phyloP scores from a whole-genome alignment of 1,284 basidiomycete species.

The Cutaneotrichosporon sp. region DNA sequence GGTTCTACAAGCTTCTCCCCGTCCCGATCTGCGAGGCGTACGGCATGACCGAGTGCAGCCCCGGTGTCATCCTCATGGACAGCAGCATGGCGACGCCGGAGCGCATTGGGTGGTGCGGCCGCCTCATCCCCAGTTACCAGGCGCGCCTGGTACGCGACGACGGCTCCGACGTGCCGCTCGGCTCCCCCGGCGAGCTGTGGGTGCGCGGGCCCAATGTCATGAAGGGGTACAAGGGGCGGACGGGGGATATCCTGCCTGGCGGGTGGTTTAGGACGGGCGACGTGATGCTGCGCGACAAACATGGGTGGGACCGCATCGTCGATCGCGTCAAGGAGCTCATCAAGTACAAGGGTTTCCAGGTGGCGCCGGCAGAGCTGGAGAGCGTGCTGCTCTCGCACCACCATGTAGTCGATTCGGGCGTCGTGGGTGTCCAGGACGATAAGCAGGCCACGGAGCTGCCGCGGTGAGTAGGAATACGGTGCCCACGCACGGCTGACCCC shows the following conservation, averaged over 20 bases:
- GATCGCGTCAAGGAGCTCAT: slow-evolving; percentile 72
- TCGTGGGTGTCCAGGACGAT: slow-evolving; percentile 66
- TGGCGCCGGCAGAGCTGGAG: slow-evolving; percentile 83
- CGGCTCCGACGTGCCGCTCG: slow-evolving; percentile 55
- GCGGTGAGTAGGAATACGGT: slow-evolving; percentile 45
- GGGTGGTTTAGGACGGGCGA: slow-evolving; percentile 84
- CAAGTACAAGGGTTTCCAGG: slow-evolving; percentile 67
- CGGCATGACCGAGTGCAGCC: slow-evolving; percentile 56
- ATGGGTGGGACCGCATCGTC: slow-evolving; percentile 59
- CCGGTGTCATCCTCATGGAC: slow-evolving; percentile 37
- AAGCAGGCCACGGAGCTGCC: slow-evolving; percentile 61
- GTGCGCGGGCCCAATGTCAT: slow-evolving; percentile 67
- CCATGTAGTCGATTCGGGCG: slow-evolving; percentile 67
- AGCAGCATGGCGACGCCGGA: slow-evolving; percentile 8
- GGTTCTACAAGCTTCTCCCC: slow-evolving; percentile 24
- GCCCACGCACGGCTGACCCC: background rate
- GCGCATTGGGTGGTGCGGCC: slow-evolving; percentile 58
- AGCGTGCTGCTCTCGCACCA: slow-evolving; percentile 69
- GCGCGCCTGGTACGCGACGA: slow-evolving; percentile 64
- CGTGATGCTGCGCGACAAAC: slow-evolving; percentile 63
- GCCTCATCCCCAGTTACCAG: slow-evolving; percentile 74
- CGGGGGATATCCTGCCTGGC: slow-evolving; percentile 21
- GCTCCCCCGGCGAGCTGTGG: slow-evolving; percentile 76
- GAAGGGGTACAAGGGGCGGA: slow-evolving; percentile 18
- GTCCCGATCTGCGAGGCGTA: slow-evolving; percentile 47